Evolutionary conservation across 2,329 filamentous ascomycete species (phyloP).

Genomic region (Alternaria sp.): DNA sequence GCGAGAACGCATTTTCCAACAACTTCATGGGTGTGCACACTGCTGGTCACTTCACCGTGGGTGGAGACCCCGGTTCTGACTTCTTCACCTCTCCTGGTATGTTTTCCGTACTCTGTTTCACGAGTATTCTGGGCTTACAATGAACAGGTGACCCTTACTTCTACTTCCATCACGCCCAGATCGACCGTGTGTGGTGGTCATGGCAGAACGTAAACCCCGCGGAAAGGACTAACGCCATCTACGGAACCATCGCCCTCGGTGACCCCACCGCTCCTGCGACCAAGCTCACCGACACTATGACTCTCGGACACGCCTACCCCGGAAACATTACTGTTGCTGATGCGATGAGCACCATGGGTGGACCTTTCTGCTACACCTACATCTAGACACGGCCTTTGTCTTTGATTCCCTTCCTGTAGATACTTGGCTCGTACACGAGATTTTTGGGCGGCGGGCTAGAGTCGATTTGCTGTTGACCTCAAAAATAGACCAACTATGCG

Average conservation of each 20-base stretch:
- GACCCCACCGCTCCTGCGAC: conserved; percentile 53
- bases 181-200: conserved; percentile 58
- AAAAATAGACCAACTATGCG: conserved; percentile 1
- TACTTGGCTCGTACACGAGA: conserved; percentile 7
- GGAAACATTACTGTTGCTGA: conserved; percentile 46
- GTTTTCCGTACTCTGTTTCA: neutral
- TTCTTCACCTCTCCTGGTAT: conserved; percentile 50
- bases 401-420: conserved; percentile 4
- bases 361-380: conserved; percentile 58
- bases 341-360: conserved; percentile 53
- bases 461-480: neutral
- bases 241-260: conserved; percentile 52
- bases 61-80: conserved; percentile 54
- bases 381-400: conserved; percentile 18
- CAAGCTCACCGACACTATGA: conserved; percentile 54
- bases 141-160: conserved; percentile 38
- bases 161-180: conserved; percentile 56
- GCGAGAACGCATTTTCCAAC: conserved; percentile 29
- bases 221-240: conserved; percentile 48
- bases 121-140: conserved; percentile 33
- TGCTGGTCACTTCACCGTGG: conserved; percentile 54
- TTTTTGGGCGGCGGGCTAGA: neutral
- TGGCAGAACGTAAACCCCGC: conserved; percentile 56
- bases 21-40: conserved; percentile 51
- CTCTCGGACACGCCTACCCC: conserved; percentile 48